Evolutionary conservation across 129 eudicot genomes (phyloP), one percentile per base, ranked within the genome.

Genomic region (Calendula officinalis): DNA sequence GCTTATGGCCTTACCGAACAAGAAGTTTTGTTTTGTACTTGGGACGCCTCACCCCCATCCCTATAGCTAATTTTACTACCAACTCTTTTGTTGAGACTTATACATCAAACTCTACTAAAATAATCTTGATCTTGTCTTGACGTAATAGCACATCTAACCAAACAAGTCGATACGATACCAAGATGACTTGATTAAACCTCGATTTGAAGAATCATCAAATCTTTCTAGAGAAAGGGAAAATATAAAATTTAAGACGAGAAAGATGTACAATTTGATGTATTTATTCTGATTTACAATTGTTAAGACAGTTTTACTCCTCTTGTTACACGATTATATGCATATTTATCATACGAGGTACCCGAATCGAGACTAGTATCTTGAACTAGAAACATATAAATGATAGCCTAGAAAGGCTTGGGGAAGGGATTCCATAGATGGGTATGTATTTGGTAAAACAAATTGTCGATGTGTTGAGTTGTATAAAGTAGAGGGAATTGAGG

Each of bases 381-480:
- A 57, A 65, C 42, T 57, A 66, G 67, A 73, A 73, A 57, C 73
- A 66, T 48, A 73, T 73, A 66, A 73, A 73, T 73, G 72, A 73
- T 56, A 32, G 62, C 67, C 67, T 66, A 56, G 62, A 66, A 73
- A 73, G 78, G 47, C 39, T 65, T 73, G 53, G 67, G 54, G 72
- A 65, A 67, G 67, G 39, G 48, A 38, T 73, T 35, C 78, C 73
- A 17, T 46, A 65, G 55, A 66, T 65, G 78, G 65, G 44, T 73
- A 67, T 66, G 78, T 60, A 59, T 76, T 63, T 69, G 70, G 67
- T 69, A 58, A 65, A 78, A 78, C 74, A 78, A 71, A 75, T 71
- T 56, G 78, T 65, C 73, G 65, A 74, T 74, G 73, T n/a, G 30
- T 22, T 81, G 83, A 69, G 82, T 62, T 73, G 78, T 77, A 71